Evolutionary conservation across 225 moss, liverwort and hornwort genomes (phyloP), one percentile per base, ranked within the genome.

Genomic region (Pleurozium schreberi): DNA sequence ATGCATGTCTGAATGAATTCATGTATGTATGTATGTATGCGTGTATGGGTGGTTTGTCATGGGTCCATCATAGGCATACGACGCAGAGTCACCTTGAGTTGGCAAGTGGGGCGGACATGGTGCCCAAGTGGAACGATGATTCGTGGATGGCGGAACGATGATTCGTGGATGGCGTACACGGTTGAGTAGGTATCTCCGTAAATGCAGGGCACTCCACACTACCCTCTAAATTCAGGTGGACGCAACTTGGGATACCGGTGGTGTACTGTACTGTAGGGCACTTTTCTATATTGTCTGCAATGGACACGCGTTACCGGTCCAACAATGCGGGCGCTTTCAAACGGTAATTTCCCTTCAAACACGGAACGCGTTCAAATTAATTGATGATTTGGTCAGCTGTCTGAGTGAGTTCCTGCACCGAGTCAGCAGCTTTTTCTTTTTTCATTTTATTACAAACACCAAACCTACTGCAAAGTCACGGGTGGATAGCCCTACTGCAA

Each of bases 61-160:
- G 55, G 58, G 20, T 47, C 61, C 66, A 82, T 86, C 43, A 25
- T 73, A 63, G 74, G 27, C 68, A 76, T 87, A 63, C 12, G 77
- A 66, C 50, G 76, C 52, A 21, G 87, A 34, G 61, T 75, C 63
- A 55, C 61, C 34, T 43, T n/a, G 61, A 52, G 67, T 62, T 81
- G 87, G 77, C 90, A 88, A 90, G 85, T 88, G 85, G 85, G 88
- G 59, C 73, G 74, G 90, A 18, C 25, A 80, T 45, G 63, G 79
- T 87, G 67, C 53, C 52, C 74, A 21, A 80, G 31, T 31, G 58
- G 62, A 73, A 64, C 5, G 50, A 31, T 30, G 40, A 43, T 68
- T 78, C 79, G 62, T 73, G 55, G 81, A 85, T 90, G 79, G 63
- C 71, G 87, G 62, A 73, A 64, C 5, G 50, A 31, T 30, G 40